Base-by-base conservation (phyloP, 352 stramenopile genomes). In the Pythium vanterpoolii region DNA sequence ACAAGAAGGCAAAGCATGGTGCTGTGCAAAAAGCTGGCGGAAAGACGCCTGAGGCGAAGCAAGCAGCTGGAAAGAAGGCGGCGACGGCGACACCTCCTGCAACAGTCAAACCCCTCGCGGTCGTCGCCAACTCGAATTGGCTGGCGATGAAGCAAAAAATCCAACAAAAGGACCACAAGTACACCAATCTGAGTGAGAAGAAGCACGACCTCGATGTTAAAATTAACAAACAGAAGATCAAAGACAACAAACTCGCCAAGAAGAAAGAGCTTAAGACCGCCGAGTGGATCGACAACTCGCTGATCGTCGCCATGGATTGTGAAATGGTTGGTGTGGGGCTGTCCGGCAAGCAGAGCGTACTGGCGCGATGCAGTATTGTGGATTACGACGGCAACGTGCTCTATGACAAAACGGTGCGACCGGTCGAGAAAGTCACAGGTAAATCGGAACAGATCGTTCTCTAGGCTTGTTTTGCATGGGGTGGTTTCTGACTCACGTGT, bases 311-410 rank as follows among this genome's bases (percentile, higher is more conserved):
- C n/a, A 93, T 95, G 82, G 86, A 95, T 81, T 95, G 86, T 63
- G 86, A 95, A 66, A 95, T 95, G 86, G 86, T 95, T 8, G 86
- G 86, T 31, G 86, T 95, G 3, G 86, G 86, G 0, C 60, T 87
- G 16, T 86, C 77, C 3, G 86, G 86, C 26, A 89, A 86, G 57
- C 84, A 77, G 24, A 93, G 84, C 42, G 86, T 90, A 33, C 61
- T 95, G 21, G 86, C 86, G 23, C 79, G 86, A n/a, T 95, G 86
- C 71, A 93, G 83, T 76, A 89, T 95, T 45, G 83, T 95, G 31
- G 80, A 93, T 67, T 95, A 86, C 54, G 70, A 95, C 13, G 86
- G 86, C 52, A 73, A 78, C 19, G 82, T 95, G 54, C 55, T 95
- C 36, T 95, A 93, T 63, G 86, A 95, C 66, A 87, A 93, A 59